A percentile compares a stretch with the other conserved stretches of the same genome.
Conservation (phyloP, 306 rosid genomes). For the Prunus dulcis region DNA sequence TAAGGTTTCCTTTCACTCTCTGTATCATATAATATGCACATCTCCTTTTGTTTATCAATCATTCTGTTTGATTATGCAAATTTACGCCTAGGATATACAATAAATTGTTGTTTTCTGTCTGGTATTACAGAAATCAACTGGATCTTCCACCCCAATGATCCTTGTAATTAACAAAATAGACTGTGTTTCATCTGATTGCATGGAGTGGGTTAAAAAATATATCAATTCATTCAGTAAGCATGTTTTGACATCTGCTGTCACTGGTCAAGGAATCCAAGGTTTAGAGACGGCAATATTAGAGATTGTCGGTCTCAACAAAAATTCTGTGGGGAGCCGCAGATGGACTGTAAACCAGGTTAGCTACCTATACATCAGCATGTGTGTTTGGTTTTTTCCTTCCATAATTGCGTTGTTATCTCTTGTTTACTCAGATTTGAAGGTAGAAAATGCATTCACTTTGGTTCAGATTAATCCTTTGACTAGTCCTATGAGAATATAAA, state of each 20-base stretch:
- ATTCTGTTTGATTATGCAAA: neutral
- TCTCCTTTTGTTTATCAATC: neutral
- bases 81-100: neutral
- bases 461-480: neutral
- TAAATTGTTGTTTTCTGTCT: neutral
- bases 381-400: neutral
- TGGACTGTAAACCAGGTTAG: conserved; percentile 94
- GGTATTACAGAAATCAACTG: conserved; percentile 49
- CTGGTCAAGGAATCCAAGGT: conserved; percentile 84
- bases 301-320: conserved; percentile 67
- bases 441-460: neutral
- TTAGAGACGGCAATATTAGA: conserved; percentile 74
- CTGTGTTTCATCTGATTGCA: conserved; percentile 43
- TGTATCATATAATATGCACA: neutral
- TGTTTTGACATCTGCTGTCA: conserved; percentile 81
- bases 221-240: conserved; percentile 47
- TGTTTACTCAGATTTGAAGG: neutral
- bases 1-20: conserved; percentile 45
- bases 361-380: neutral
- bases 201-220: conserved; percentile 34
- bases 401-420: neutral
- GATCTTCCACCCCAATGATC: conserved; percentile 69
- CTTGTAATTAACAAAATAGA: conserved; percentile 92
- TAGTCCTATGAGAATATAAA: too few relatives aligned
- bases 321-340: conserved; percentile 67